Conservation (phyloP, 345 rosid genomes). For the Acer campestre region DNA sequence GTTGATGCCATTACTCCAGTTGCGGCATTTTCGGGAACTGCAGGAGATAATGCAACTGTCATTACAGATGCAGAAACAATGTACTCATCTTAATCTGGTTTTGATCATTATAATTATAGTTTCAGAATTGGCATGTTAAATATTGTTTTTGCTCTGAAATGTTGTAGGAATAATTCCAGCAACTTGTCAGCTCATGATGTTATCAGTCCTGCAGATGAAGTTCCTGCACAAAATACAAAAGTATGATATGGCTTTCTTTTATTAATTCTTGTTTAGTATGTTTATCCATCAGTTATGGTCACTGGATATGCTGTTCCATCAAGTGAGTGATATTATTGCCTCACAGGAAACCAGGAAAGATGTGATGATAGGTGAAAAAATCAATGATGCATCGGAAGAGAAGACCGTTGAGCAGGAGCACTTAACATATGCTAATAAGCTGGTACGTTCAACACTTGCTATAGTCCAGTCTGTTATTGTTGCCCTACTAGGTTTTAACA, state of each 20-base stretch:
- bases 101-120: slow-evolving; percentile 11
- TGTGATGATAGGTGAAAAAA: slow-evolving; percentile 43
- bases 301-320: slow-evolving; percentile 12
- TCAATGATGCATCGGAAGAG: slow-evolving; percentile 51
- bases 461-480: slow-evolving; percentile 9
- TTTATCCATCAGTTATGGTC: slow-evolving; percentile 7
- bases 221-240: slow-evolving; percentile 40
- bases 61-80: slow-evolving; percentile 37
- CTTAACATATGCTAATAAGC: slow-evolving; percentile 59
- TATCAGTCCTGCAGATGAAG: slow-evolving; percentile 36
- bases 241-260: slow-evolving; percentile 26
- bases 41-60: slow-evolving; percentile 42
- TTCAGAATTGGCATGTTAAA: slow-evolving; percentile 23
- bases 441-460: slow-evolving; percentile 41
- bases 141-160: slow-evolving; percentile 15
- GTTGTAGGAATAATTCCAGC: slow-evolving; percentile 37
- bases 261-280: slow-evolving; percentile 3
- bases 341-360: slow-evolving; percentile 52
- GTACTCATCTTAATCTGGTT: slow-evolving; percentile 42
- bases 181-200: slow-evolving; percentile 30
- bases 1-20: slow-evolving; percentile 29
- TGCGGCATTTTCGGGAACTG: slow-evolving; percentile 40
- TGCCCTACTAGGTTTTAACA: slow-evolving; percentile 22
- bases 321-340: slow-evolving; percentile 20
- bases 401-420: slow-evolving; percentile 59